Evolutionary conservation across 345 rosid species (phyloP).

Genomic region (Syzygium aqueum): DNA sequence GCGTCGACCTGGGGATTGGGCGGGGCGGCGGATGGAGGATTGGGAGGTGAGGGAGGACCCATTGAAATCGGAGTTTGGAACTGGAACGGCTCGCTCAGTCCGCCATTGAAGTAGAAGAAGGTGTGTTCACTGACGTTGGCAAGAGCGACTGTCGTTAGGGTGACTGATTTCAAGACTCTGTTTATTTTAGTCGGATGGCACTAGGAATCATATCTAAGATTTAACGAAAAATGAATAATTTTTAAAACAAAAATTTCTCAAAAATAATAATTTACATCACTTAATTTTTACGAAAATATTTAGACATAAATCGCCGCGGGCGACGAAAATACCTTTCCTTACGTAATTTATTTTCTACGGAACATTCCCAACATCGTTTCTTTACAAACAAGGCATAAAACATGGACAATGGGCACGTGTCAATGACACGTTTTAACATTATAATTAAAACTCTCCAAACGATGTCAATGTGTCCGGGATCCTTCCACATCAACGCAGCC

Average conservation of each 20-base stretch:
- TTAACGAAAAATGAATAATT: too few species aligned
- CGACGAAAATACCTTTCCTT: not conserved
- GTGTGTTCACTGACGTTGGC: not conserved
- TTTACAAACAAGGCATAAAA: too few species aligned
- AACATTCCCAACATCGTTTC: not conserved
- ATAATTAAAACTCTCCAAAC: not conserved
- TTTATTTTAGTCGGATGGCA: not conserved
- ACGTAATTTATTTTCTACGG: not conserved
- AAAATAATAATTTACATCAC: not conserved
- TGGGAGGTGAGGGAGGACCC: not conserved
- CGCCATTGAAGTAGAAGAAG: not conserved
- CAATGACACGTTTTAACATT: rapidly evolving
- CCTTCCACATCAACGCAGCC: not conserved
- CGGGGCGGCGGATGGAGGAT: not conserved
- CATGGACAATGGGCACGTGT: rapidly evolving
- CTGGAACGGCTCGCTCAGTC: not conserved
- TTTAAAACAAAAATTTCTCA: too few species aligned
- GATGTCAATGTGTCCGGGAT: not conserved
- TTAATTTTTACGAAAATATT: not conserved
- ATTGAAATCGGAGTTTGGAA: not conserved
- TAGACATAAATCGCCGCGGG: not conserved
- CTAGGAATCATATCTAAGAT: not conserved
- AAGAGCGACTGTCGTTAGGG: not conserved
- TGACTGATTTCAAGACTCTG: not conserved
- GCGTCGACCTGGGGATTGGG: not conserved